A percentile compares a stretch with the other conserved stretches of the same genome.
Conservation (phyloP, 2,329 filamentous ascomycete genomes). For the Monilinia vaccinii-corymbosi region DNA sequence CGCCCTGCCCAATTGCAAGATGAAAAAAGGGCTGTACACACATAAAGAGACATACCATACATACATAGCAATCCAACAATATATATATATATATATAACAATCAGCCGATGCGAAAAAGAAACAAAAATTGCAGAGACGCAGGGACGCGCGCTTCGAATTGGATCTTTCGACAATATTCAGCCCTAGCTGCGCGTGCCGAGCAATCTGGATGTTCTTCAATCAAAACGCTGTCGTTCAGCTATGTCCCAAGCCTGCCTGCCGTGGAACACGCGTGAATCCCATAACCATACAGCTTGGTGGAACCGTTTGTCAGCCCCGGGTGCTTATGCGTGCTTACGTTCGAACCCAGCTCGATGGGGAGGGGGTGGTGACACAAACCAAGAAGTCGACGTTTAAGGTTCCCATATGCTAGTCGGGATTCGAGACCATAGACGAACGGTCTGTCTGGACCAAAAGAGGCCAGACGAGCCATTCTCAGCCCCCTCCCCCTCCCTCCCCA, state of each 20-base stretch:
- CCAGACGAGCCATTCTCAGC: conserved; percentile 10
- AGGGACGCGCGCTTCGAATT: conserved; percentile 8
- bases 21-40: not conserved
- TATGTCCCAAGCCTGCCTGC: conserved; percentile 1
- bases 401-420: conserved; percentile 5
- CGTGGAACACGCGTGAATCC: not conserved
- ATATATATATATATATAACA: not conserved
- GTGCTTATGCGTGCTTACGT: not conserved
- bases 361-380: not conserved
- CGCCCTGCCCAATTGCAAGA: no score
- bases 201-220: not conserved
- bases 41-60: no score
- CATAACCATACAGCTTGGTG: conserved; percentile 1
- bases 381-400: conserved; percentile 5
- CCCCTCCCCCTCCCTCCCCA: no score
- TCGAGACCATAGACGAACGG: not conserved
- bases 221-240: conserved; percentile 5
- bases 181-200: conserved; percentile 5
- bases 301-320: not conserved
- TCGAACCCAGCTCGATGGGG: not conserved
- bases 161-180: not conserved
- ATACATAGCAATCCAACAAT: no score
- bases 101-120: not conserved
- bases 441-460: not conserved
- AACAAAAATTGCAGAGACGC: not conserved